Evolutionary conservation across 257 asterid species (phyloP).

Genomic region (Ilex asprella): DNA sequence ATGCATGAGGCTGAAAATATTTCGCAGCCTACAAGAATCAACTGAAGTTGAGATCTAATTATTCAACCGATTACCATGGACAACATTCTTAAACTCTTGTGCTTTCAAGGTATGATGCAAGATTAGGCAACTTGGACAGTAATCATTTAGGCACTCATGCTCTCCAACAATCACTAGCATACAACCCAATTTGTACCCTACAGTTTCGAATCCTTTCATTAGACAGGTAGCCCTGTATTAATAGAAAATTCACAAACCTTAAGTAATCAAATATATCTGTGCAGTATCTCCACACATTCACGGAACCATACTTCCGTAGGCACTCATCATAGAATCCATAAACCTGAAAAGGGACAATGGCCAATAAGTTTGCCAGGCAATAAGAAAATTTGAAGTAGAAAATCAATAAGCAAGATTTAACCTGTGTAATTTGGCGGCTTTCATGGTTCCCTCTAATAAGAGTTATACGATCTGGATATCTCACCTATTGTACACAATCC

Average conservation of each 20-base stretch:
- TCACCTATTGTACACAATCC: constrained; percentile 45
- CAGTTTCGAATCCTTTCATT: constrained; percentile 1
- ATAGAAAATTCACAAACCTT: constrained; percentile 47
- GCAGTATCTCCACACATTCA: constrained; percentile 98
- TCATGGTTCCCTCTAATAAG: constrained; percentile 97
- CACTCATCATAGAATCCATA: constrained; percentile 99
- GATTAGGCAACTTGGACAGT: not conserved
- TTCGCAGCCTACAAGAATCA: not conserved
- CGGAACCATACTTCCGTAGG: constrained; percentile 87
- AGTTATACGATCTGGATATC: constrained; percentile 96
- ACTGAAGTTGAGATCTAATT: not conserved
- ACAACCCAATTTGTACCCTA: constrained; percentile 4
- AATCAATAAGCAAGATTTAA: constrained; percentile 21
- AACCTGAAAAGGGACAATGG: constrained; percentile 46
- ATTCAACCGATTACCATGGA: not conserved
- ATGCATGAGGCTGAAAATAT: too few species aligned
- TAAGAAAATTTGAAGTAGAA: constrained; percentile 12
- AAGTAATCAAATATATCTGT: constrained; percentile 90
- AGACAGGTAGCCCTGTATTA: constrained; percentile 10
- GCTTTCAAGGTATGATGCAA: too few species aligned
- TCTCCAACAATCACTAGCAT: constrained; percentile 1
- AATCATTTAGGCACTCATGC: not conserved
- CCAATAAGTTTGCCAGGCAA: constrained; percentile 8
- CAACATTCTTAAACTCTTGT: too few species aligned
- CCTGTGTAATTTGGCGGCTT: constrained; percentile 99